Evolutionary conservation across 345 rosid species (phyloP).

Genomic region (rapeseed (Brassica napus)): DNA sequence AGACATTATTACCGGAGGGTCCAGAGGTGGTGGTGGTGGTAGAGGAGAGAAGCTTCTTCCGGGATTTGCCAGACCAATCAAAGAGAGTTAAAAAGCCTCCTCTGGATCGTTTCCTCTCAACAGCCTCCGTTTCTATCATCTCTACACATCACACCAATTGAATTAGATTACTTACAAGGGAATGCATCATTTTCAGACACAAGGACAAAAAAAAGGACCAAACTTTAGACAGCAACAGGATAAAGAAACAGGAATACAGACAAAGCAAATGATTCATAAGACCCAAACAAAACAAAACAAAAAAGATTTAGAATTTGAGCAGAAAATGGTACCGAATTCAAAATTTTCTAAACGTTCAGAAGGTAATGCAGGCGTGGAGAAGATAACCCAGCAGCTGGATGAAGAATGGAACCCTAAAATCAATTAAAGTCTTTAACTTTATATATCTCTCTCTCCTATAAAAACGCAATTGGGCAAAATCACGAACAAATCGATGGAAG

Average conservation of each 20-base stretch:
- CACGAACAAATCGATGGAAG: neutral
- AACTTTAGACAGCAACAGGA: conserved; percentile 17
- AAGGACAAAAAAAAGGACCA: conserved; percentile 18
- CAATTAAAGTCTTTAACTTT: conserved; percentile 10
- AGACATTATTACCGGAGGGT: conserved; percentile 31
- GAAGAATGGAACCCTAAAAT: conserved; percentile 25
- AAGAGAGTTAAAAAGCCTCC: conserved; percentile 73
- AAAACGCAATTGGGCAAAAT: neutral
- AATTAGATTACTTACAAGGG: conserved; percentile 4
- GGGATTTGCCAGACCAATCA: conserved; percentile 87
- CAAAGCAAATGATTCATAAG: conserved; percentile 24
- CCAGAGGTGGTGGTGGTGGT: neutral
- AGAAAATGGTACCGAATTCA: conserved; percentile 12
- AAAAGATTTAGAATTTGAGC: neutral
- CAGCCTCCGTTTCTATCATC: conserved; percentile 63
- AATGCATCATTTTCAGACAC: neutral
- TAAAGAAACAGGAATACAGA: conserved; percentile 22
- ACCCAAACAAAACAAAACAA: neutral
- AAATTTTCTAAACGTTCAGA: neutral
- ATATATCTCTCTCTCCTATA: neutral
- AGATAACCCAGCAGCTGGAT: conserved; percentile 5
- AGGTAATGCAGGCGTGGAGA: conserved; percentile 2
- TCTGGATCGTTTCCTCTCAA: conserved; percentile 64
- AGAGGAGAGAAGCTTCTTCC: conserved; percentile 77
- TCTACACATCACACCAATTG: conserved; percentile 36